These are phyloP conservation scores for Farysia itapuensis DNA, from an alignment of 1,284 basidiomycete genomes.

Conservation along the genomic window DNA sequence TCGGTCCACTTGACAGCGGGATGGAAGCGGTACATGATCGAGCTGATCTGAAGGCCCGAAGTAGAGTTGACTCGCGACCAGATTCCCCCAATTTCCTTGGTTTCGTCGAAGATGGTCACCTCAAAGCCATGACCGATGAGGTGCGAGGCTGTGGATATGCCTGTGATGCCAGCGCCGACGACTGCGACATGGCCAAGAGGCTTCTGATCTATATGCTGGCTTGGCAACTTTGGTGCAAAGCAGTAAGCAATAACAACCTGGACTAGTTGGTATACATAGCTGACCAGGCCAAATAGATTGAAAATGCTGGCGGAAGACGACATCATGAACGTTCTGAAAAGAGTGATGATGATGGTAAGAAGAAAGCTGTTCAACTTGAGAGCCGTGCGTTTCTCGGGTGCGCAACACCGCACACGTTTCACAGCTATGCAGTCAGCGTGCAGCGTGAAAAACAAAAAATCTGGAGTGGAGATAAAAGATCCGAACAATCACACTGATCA, in stretches of 20 bases:
- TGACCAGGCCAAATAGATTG: constrained; percentile 13
- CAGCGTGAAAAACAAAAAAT: no score
- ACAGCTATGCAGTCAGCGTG: no score
- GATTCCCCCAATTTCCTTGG: constrained; percentile 63
- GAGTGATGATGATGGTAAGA: no score
- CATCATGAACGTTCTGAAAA: no score
- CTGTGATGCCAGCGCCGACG: constrained; percentile 60
- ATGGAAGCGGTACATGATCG: constrained; percentile 62
- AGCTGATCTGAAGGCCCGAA: constrained; percentile 69
- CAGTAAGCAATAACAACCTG: constrained; percentile 45
- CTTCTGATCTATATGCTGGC: constrained; percentile 23
- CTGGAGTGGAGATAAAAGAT: no score
- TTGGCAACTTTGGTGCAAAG: constrained; percentile 47
- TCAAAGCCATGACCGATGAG: constrained; percentile 57
- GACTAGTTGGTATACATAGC: constrained; percentile 48
- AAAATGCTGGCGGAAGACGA: constrained; percentile 13
- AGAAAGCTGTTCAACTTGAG: no score
- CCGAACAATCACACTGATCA: no score
- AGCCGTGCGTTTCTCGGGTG: no score
- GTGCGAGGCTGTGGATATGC: constrained; percentile 58
- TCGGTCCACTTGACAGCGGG: constrained; percentile 44
- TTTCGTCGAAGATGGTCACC: constrained; percentile 59
- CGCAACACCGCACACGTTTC: no score
- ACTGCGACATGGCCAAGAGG: constrained; percentile 58
- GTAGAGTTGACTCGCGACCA: constrained; percentile 69